Base-by-base conservation (phyloP, 495 filamentous ascomycete species). In the Aspergillus campestris region DNA sequence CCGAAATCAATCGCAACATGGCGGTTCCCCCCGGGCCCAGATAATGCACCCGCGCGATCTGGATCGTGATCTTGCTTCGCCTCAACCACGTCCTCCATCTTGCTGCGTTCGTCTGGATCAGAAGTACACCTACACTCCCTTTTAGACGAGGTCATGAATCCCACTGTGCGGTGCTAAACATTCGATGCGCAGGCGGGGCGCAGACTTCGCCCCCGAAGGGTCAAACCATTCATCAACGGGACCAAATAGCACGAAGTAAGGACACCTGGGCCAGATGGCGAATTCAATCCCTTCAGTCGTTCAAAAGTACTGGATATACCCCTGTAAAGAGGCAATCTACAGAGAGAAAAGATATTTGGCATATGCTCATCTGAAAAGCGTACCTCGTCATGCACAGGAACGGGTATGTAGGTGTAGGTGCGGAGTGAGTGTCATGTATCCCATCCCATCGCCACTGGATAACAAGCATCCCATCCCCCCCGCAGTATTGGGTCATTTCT, bases 241-340 rank as follows among this genome's bases (percentile, higher is more conserved):
- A 40, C 15, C 35, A 50, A 62, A 58, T 64, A 65, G 57, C 59
- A 58, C 48, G 51, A 70, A 66, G 65, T 65, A 70, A 70, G 66
- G 66, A 65, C 50, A 44, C 31, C 38, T 12, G 30, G 24, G 11
- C 30, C 13, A 6, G 15, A 40, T 14, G 24, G 27, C 15, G 10
- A 34, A 28, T 44, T 15, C 18, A 4, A 34, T 18, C 27, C 10
- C 5, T 13, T 11, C n/a, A 44, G 6, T 28, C 32, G 18, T 24
- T 24, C 36, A 48, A 44, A 50, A 45, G 46, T 50, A 49, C 45
- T 31, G 51, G 50, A 52, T 47, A 64, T 51, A 32, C 29, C 33
- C 35, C 47, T 55, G 57, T 58, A 57, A 67, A 56, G 62, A 59
- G 37, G 34, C 34, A 24, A 40, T 37, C 8, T 11, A 8, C 4